phyloP scores from a whole-genome alignment of 805 yeast species.

The Scheffersomyces amazonensis region DNA sequence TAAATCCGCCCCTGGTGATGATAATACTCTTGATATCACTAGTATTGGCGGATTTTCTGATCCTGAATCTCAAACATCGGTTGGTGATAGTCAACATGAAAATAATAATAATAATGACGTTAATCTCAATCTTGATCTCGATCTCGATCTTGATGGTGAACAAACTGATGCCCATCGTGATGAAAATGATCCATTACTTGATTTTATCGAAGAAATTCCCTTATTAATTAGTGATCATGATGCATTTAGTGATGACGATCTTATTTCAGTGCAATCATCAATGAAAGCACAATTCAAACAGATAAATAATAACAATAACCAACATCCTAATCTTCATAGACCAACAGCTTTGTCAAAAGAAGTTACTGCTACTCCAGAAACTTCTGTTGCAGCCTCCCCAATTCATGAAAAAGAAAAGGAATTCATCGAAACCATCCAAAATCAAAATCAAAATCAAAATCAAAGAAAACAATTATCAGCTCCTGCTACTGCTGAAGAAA shows the following conservation, averaged over 20 bases:
- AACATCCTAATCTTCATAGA: neutral
- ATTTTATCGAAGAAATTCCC: conserved; percentile 25
- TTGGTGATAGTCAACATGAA: neutral
- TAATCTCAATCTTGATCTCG: too few species aligned
- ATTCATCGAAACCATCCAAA: too few species aligned
- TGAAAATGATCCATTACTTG: conserved; percentile 1
- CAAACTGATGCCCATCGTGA: too few species aligned
- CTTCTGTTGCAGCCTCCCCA: neutral
- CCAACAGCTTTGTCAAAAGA: neutral
- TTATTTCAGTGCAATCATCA: conserved; percentile 3
- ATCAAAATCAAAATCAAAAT: neutral
- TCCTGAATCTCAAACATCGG: too few species aligned
- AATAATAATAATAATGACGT: neutral
- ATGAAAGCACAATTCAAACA: neutral
- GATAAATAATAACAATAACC: neutral
- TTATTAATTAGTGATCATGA: conserved; percentile 31
- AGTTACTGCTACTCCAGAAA: neutral
- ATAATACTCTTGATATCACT: neutral
- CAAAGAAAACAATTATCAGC: neutral
- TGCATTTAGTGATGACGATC: conserved; percentile 26
- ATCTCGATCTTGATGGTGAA: too few species aligned
- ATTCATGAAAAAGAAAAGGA: neutral
- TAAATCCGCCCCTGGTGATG: neutral
- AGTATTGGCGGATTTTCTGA: neutral
- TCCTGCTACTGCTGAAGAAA: neutral